Percentiles rank a stretch among this genome's conserved stretches.
Evolutionary conservation across 148 eudicot species (phyloP).

Genomic region (Fallopia convolvulus): DNA sequence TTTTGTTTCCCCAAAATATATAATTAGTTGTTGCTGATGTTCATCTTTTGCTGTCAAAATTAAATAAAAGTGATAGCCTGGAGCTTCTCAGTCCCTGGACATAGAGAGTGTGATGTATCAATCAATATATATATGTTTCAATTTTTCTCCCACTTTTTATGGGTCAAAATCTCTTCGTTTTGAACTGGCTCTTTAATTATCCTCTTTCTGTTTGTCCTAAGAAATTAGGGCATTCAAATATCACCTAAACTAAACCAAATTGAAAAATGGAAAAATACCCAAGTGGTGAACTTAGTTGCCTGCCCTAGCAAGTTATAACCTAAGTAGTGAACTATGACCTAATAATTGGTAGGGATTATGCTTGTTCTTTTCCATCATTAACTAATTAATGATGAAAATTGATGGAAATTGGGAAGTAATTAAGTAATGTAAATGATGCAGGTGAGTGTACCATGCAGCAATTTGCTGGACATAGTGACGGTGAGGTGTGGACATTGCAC

Average conservation of each 20-base stretch:
- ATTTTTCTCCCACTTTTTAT: background rate
- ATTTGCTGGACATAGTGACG: constrained; percentile 53
- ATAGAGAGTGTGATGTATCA: too few species aligned
- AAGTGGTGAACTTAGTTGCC: too few species aligned
- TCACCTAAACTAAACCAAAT: too few species aligned
- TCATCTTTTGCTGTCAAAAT: constrained; percentile 1
- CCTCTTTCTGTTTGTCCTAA: background rate
- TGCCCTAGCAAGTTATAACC: too few species aligned
- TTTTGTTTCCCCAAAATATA: background rate
- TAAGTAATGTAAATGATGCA: constrained; percentile 16
- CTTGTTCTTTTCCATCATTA: background rate
- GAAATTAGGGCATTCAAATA: background rate
- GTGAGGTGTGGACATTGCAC: constrained; percentile 71
- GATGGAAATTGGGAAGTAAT: too few species aligned
- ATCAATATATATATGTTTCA: too few species aligned
- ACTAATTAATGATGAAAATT: too few species aligned
- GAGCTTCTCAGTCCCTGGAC: background rate
- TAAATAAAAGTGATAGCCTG: background rate
- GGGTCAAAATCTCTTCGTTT: background rate
- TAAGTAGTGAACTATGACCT: too few species aligned
- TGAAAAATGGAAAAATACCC: too few species aligned
- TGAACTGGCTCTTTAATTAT: background rate
- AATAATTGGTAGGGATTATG: background rate
- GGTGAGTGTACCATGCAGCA: constrained; percentile 71
- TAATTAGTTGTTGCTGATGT: background rate